These are phyloP conservation scores for Physcia stellaris DNA, from an alignment of 495 filamentous ascomycete genomes.

Conservation along the genomic window DNA sequence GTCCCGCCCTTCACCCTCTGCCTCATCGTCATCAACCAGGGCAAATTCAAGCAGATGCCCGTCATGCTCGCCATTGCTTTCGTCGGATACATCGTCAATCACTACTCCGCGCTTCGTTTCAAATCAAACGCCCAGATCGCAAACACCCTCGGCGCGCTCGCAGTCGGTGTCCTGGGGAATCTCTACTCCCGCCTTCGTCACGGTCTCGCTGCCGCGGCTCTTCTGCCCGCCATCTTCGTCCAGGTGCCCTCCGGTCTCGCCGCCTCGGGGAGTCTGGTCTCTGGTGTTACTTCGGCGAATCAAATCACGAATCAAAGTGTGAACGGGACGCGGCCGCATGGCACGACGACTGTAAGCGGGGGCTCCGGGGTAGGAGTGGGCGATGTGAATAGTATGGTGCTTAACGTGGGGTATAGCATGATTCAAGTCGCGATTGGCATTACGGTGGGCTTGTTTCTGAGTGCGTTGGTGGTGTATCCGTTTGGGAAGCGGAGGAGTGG, in stretches of 20 bases:
- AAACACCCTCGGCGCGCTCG: constrained; percentile 73
- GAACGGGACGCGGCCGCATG: constrained; percentile 26
- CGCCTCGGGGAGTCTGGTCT: constrained; percentile 66
- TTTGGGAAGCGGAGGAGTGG: constrained; percentile 83
- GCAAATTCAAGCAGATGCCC: constrained; percentile 79
- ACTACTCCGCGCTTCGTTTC: constrained; percentile 60
- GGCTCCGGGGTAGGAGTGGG: constrained; percentile 28
- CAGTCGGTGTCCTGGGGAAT: constrained; percentile 77
- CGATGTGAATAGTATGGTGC: constrained; percentile 52
- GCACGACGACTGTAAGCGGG: constrained; percentile 33
- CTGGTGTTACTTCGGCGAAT: constrained; percentile 74
- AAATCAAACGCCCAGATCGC: constrained; percentile 66
- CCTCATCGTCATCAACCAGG: constrained; percentile 75
- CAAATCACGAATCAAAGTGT: constrained; percentile 40
- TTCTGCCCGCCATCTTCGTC: constrained; percentile 89
- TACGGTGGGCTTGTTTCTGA: constrained; percentile 79
- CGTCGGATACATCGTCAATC: constrained; percentile 78
- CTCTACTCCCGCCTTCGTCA: constrained; percentile 73
- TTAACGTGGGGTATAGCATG: constrained; percentile 76
- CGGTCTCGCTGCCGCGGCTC: constrained; percentile 73
- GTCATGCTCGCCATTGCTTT: constrained; percentile 75
- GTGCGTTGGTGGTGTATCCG: constrained; percentile 78
- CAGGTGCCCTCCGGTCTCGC: constrained; percentile 86
- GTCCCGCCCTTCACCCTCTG: constrained; percentile 72
- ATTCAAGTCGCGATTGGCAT: constrained; percentile 89